A percentile compares a stretch with the other conserved stretches of the same genome.
phyloP scores from a whole-genome alignment of 2,329 filamentous ascomycete genomes.

The Clonostachys rosea region DNA sequence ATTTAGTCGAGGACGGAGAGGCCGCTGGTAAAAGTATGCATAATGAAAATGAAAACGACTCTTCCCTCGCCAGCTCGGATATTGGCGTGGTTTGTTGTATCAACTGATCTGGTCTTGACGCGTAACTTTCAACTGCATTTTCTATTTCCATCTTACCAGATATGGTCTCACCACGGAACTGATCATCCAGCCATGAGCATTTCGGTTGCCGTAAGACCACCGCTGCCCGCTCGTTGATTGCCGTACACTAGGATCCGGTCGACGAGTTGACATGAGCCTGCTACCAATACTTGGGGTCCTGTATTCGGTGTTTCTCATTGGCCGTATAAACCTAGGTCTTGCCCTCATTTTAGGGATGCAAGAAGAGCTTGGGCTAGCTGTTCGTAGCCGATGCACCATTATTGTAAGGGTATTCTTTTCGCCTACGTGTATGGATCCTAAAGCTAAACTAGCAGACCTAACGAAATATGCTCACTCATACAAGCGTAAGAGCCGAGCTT shows the following conservation, averaged over 20 bases:
- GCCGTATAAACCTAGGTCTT: neutral
- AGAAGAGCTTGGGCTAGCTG: neutral
- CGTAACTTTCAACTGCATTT: no score
- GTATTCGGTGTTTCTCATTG: neutral
- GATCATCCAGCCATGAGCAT: no score
- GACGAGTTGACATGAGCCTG: neutral
- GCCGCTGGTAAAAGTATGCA: neutral
- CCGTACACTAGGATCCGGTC: neutral
- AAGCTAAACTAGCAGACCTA: neutral
- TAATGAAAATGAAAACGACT: no score
- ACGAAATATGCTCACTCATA: neutral
- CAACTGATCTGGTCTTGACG: no score
- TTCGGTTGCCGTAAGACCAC: no score
- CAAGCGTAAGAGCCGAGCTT: neutral
- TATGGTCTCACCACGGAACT: no score
- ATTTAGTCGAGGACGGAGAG: constrained; percentile 23
- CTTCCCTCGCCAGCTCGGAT: no score
- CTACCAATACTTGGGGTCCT: neutral
- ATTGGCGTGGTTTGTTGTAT: no score
- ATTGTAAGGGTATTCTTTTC: neutral
- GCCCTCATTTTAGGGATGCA: neutral
- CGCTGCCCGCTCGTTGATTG: no score
- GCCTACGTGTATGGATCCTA: neutral
- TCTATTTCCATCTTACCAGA: no score
- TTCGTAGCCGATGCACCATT: neutral